Evolutionary conservation across 2,329 filamentous ascomycete species (phyloP), one percentile per base, ranked within the genome.

Genomic region (Boeremia lycopersici): DNA sequence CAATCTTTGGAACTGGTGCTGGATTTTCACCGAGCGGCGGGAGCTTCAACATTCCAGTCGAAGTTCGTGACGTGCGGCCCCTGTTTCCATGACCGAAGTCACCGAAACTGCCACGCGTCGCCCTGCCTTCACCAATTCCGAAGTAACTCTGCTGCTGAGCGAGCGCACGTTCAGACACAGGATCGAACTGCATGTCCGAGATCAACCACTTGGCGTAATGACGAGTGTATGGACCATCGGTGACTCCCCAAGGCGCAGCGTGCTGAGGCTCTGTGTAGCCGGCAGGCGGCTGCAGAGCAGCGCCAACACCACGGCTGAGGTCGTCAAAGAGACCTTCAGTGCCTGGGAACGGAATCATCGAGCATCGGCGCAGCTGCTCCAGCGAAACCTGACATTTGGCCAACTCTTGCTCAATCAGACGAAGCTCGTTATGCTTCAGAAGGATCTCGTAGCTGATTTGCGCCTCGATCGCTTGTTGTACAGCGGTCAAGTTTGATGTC

Each of bases 181-280:
- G 71, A 56, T 97, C 93, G 75, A 98, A 98, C 43, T 85, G 85
- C 53, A 89, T 84, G 75, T 97, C 92, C 46, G 90, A 90, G 56
- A 98, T 87, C 63, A 99, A 85, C 95, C 95, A 99, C 80, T 90
- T 91, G 72, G 91, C 88, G 77, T 97, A 97, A 78, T 98, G 95
- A 64, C 92, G 88, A 57, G 92, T 88, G 77, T 98, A 98, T 2
- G 95, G 93, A 10, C 95, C 95, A 67, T 97, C 91, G 13, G 87
- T 86, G 52, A 97, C 91, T 63, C 93, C 93, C 81, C 93, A 96
- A 3, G 95, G 90, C 39, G 95, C 86, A 33, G 93, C 90, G 81
- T 90, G 91, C 67, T 85, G 81, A 55, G 92, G 90, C 63, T 87
- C 81, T 57, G 84, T 81, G 64, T 86, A 86, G 66, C 87, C 87